A percentile compares a stretch with the other conserved stretches of the same genome.
Evolutionary conservation across 257 asterid genomes (phyloP).

Genomic region (Lycium barbarum): DNA sequence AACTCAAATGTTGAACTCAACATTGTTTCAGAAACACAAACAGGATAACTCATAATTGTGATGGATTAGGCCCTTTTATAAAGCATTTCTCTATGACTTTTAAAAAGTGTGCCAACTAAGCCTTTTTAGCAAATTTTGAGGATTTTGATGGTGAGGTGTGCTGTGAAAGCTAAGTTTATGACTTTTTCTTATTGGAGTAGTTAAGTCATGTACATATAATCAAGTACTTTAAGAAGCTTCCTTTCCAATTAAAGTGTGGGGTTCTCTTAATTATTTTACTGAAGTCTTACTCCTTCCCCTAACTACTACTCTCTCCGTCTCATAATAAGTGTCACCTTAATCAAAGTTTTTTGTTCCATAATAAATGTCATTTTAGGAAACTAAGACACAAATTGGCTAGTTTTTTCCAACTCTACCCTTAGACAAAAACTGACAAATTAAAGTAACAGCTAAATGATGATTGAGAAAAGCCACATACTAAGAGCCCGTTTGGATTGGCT

Average conservation of each 20-base stretch:
- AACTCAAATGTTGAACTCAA: slow-evolving; percentile 31
- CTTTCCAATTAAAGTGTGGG: not conserved
- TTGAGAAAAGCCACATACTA: too few relatives aligned
- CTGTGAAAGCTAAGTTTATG: slow-evolving; percentile 17
- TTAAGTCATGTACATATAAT: not conserved
- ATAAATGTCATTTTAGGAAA: too few relatives aligned
- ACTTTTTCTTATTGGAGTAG: not conserved
- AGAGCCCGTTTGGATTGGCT: too few relatives aligned
- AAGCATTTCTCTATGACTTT: not conserved
- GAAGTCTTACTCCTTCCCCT: not conserved
- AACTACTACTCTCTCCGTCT: not conserved
- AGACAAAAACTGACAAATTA: too few relatives aligned
- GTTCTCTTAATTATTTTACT: not conserved
- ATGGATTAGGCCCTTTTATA: slow-evolving; percentile 5
- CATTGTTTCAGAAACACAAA: not conserved
- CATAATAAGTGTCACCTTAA: too few relatives aligned
- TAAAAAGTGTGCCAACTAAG: not conserved
- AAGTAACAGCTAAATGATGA: too few relatives aligned
- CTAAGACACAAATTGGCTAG: too few relatives aligned
- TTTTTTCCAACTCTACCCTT: too few relatives aligned
- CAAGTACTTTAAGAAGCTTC: not conserved
- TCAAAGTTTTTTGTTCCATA: too few relatives aligned
- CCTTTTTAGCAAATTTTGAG: not conserved
- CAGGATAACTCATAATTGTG: not conserved
- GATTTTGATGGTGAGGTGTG: slow-evolving; percentile 14